Base-by-base conservation (phyloP, 441 rosid species). In the Croton setiger region DNA sequence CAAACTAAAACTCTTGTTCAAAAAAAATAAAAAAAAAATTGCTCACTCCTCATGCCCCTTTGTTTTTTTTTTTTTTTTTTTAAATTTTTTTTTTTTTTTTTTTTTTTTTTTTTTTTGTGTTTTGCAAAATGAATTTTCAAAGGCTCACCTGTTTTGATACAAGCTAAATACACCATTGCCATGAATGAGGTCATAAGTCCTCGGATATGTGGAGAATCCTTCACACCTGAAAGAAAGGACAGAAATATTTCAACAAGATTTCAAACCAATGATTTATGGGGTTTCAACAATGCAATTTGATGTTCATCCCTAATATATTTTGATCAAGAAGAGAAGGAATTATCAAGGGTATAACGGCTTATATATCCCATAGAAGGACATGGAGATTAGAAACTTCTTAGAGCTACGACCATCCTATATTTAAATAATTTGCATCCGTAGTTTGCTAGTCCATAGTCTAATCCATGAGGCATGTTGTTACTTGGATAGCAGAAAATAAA, bases 201-300 rank as follows among this genome's bases (percentile, higher is more conserved):
- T 94, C 4, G 99, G 99, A 74, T 94, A 92, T 23, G 98, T 92
- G 35, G 98, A 92, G 82, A 94, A 92, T 31, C 96, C 97, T 81
- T 92, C 99, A 68, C 99, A 92, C 99, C 98, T 94, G 83, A 63
- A 78, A 76, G 56, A 70, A 75, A 75, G 20, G 14, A 57, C 35
- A 62, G 41, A 43, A 66, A 66, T 64, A 72, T 27, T 61, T 70
- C 63, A 56, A 48, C 37, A 15, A 70, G 49, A 68, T 54, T 72
- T 63, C 58, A 48, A 5, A 51, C 9, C 21, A 44, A 8, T 44
- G 20, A 10, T 3, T 49, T n/a, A 11, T 39, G 39, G 27, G 59
- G 14, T 33, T 72, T 49, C 49, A 27, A 31, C 0, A 65, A 62
- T 21, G 43, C 52, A 14, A 35, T 53, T 51, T 66, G 21, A 59